Conservation (phyloP, 2,329 filamentous ascomycete species). For the Paracamarosporium sp. region DNA sequence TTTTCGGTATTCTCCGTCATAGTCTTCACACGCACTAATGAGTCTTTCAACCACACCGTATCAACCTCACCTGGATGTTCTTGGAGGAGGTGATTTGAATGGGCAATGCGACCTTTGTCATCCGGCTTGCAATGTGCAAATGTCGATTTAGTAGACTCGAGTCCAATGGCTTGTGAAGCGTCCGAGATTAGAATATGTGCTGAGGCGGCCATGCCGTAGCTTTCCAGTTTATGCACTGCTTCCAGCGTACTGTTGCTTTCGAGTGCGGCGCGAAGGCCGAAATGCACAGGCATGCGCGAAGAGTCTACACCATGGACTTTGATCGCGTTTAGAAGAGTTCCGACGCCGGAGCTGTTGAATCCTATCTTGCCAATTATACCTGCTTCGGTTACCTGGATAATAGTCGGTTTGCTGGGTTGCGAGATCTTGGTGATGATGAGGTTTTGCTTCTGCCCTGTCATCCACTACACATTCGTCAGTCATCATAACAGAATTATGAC, state of each 20-base stretch:
- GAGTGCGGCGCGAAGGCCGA: conserved; percentile 63
- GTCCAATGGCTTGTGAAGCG: conserved; percentile 51
- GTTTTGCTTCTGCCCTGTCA: conserved; percentile 56
- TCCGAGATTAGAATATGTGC: conserved; percentile 64
- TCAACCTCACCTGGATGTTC: conserved; percentile 49
- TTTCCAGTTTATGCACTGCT: conserved; percentile 54
- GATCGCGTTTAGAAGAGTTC: conserved; percentile 68
- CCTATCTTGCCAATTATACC: conserved; percentile 72
- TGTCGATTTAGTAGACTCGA: conserved; percentile 56
- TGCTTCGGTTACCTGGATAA: conserved; percentile 65
- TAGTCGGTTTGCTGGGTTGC: conserved; percentile 53
- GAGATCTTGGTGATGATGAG: conserved; percentile 57
- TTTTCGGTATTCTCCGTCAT: conserved; percentile 42
- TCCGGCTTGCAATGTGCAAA: conserved; percentile 44
- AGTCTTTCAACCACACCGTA: conserved; percentile 53
- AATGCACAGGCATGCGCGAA: conserved; percentile 64
- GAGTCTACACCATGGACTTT: conserved; percentile 61
- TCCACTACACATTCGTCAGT: conserved; percentile 51
- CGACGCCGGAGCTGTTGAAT: conserved; percentile 65
- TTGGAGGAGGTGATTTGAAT: conserved; percentile 53
- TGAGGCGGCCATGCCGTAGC: conserved; percentile 58
- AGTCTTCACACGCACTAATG: conserved; percentile 41
- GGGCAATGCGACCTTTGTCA: conserved; percentile 42
- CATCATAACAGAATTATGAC: neutral
- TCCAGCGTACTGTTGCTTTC: conserved; percentile 58